These are phyloP conservation scores for Colletotrichum simmondsii DNA, from an alignment of 2,329 filamentous ascomycete genomes.

Conservation along the genomic window DNA sequence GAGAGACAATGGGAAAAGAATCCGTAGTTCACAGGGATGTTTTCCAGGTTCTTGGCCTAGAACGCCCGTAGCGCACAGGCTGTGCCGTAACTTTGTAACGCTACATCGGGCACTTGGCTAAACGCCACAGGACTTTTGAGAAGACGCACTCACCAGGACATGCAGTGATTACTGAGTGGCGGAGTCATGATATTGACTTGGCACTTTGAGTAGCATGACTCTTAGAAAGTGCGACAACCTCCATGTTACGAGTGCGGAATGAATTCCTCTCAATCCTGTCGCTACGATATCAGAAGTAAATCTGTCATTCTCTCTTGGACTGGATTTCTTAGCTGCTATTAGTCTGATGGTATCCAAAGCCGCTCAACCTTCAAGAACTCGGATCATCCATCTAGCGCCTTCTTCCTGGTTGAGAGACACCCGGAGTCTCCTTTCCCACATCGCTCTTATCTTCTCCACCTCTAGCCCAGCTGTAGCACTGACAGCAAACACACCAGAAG, in stretches of 20 bases:
- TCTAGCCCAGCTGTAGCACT: background rate
- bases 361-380: too few species aligned
- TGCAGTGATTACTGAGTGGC: too few species aligned
- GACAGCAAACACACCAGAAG: conserved; percentile 16
- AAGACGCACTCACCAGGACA: background rate
- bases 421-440: background rate
- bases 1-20: background rate
- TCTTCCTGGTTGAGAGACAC: background rate
- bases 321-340: background rate
- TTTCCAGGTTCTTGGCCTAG: background rate
- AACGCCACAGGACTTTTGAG: background rate
- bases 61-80: background rate
- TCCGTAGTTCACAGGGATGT: background rate
- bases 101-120: background rate
- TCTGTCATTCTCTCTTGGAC: background rate
- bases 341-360: background rate
- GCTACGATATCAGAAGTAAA: background rate
- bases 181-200: background rate
- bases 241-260: background rate
- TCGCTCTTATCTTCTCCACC: background rate
- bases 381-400: background rate
- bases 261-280: background rate
- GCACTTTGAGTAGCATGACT: background rate
- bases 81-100: background rate
- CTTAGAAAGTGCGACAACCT: background rate